Conservation (phyloP, 257 asterid genomes). For the Cinchona pubescens region DNA sequence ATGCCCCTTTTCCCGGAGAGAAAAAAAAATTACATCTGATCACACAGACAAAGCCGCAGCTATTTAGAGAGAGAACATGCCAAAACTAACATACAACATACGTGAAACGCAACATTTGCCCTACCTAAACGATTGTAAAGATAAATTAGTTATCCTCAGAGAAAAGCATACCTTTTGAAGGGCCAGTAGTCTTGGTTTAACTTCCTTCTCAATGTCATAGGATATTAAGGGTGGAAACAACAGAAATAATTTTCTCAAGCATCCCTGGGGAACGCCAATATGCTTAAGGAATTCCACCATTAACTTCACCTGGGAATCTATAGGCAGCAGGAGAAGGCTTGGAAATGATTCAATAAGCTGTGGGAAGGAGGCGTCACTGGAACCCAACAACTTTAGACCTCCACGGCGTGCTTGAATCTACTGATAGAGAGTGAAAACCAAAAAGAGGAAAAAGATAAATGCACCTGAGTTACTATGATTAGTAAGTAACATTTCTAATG, state of each 20-base stretch:
- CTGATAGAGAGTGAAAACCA: constrained; percentile 8
- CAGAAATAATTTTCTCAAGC: constrained; percentile 44
- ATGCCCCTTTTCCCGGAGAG: background rate
- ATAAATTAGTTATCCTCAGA: background rate
- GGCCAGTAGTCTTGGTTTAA: constrained; percentile 59
- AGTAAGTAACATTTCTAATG: background rate
- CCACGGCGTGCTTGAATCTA: constrained; percentile 97
- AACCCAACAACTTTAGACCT: constrained; percentile 67
- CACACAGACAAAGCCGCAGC: background rate
- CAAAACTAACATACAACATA: background rate
- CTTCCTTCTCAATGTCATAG: constrained; percentile 60
- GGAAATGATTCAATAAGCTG: constrained; percentile 87
- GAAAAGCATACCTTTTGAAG: constrained; percentile 53
- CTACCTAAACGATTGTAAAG: background rate
- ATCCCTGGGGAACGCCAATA: constrained; percentile 61
- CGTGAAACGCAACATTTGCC: background rate
- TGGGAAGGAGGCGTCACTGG: constrained; percentile 56
- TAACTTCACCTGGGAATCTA: constrained; percentile 55
- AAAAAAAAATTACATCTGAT: background rate
- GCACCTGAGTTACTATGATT: background rate
- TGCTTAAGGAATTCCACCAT: constrained; percentile 57
- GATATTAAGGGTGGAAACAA: constrained; percentile 72
- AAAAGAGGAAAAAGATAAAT: background rate
- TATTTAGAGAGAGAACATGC: background rate
- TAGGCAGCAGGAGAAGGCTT: constrained; percentile 56